These are phyloP conservation scores for Thelonectria rubi DNA, from an alignment of 2,329 filamentous ascomycete species.

Conservation along the genomic window DNA sequence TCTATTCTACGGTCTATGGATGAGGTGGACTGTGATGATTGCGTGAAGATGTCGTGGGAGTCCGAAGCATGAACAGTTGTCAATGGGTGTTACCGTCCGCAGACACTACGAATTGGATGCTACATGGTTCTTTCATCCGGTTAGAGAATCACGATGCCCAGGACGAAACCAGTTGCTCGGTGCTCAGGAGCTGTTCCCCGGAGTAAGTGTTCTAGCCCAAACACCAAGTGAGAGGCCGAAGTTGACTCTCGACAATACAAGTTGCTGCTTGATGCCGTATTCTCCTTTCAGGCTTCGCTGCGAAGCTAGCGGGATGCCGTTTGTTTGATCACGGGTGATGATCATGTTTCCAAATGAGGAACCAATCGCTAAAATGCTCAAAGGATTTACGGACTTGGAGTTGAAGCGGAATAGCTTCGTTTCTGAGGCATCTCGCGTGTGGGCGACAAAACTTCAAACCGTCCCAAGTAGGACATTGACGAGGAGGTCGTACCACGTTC, in stretches of 20 bases:
- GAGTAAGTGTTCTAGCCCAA: no score
- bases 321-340: not conserved
- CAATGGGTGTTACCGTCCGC: no score
- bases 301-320: not conserved
- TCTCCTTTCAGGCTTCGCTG: no score
- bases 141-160: no score
- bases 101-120: no score
- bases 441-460: conserved; percentile 12
- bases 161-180: no score
- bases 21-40: not conserved
- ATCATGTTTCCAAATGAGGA: not conserved
- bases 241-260: no score
- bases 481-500: conserved; percentile 7
- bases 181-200: no score
- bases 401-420: not conserved
- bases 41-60: not conserved
- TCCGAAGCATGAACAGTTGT: no score
- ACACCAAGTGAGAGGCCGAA: no score
- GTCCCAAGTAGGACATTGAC: conserved; percentile 18
- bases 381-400: not conserved
- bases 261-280: no score
- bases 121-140: no score
- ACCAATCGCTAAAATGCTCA: not conserved
- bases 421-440: conserved; percentile 17
- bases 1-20: not conserved